Evolutionary conservation across 306 rosid genomes (phyloP).

Genomic region (Sphenostylis stenocarpa): DNA sequence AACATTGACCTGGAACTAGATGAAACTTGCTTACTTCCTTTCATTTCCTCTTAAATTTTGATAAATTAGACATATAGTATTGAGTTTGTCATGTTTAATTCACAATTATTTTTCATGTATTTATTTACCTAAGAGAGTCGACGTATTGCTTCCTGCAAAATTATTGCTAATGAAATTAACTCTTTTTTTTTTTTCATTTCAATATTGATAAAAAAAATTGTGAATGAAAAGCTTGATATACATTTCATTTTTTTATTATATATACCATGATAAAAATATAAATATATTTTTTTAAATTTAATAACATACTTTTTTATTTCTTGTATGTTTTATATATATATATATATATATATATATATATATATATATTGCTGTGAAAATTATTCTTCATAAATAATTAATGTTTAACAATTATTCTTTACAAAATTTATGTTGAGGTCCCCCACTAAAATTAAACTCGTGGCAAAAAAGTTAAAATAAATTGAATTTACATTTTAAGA

Average conservation of each 20-base stretch:
- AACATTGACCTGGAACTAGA: no score
- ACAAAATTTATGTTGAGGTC: neutral
- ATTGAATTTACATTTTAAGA: neutral
- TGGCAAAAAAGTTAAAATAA: neutral
- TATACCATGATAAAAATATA: neutral
- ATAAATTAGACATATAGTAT: neutral
- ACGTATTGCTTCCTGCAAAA: neutral
- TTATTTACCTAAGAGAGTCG: neutral
- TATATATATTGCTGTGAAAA: no score
- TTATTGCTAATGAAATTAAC: neutral
- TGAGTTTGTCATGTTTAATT: constrained; percentile 14
- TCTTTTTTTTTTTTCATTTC: neutral
- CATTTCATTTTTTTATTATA: neutral
- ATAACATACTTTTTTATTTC: neutral
- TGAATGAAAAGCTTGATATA: neutral
- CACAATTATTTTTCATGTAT: no score
- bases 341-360: no score
- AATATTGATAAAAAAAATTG: no score
- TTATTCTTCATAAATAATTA: no score
- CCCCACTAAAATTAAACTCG: neutral
- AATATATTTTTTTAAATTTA: neutral
- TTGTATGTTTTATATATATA: no score
- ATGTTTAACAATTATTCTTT: neutral
- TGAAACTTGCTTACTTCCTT: neutral
- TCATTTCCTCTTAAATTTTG: neutral